Base-by-base conservation (phyloP, 2,329 filamentous ascomycete species). In the Calonectria pteridis region DNA sequence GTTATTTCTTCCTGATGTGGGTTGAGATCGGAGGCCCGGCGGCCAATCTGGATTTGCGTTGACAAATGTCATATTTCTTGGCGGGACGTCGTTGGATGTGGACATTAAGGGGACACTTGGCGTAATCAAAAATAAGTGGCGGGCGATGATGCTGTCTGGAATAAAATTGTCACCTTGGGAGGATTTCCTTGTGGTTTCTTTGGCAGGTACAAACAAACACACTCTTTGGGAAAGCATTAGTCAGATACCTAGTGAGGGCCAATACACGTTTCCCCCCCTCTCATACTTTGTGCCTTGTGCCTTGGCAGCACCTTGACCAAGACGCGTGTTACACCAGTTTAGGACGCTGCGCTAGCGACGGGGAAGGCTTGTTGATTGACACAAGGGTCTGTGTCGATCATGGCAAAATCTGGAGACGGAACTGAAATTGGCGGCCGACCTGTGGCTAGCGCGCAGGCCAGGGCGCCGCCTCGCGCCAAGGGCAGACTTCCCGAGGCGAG, bases 291-390 rank as follows among this genome's bases (percentile, higher is more conserved):
- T 40, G 37, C 37, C 37, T 14, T 18, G 40, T 46, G 40, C 40
- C 20, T 10, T n/a, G 33, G 13, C 35, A 37, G 16, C 13, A 37
- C 35, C 13, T 14, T 37, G 50, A 33, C 51, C 28, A 31, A 53
- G 50, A 59, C 33, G 55, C 55, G 55, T 59, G 55, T 59, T 28
- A 40, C 35, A 62, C 35, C 28, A 40, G 33, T 37, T 33, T 26
- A 59, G 33, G 33, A 13, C 55, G 31, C 23, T 26, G 35, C 55
- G 18, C 55, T 62, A 62, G 31, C 23, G 55, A 62, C 55, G 55
- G 55, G 55, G 55, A 62, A 62, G 55, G 55, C 55, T 62, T 62
- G 55, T 29, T 62, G 55, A 62, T 62, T 26, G 55, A 37, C 55
- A 62, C 55, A 62, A 62, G 55, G 55, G 28, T 40, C n/a, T 62